Conservation (phyloP, 352 stramenopile species). For the Halophytophthora polymorphica region DNA sequence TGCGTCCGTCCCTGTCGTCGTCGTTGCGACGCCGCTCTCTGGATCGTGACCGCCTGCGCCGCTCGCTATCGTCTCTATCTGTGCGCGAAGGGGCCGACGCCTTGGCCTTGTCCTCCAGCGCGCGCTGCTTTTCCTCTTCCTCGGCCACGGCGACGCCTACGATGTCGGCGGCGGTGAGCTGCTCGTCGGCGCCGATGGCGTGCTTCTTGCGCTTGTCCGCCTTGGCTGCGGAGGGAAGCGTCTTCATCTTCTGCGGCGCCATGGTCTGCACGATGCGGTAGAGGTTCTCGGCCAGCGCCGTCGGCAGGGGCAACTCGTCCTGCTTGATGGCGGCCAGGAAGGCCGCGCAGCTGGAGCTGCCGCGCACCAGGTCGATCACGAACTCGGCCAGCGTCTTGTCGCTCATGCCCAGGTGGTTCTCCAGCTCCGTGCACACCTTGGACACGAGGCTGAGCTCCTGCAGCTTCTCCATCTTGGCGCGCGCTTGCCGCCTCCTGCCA, state of each 20-base stretch:
- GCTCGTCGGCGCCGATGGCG: slow-evolving; percentile 55
- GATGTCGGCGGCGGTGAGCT: slow-evolving; percentile 71
- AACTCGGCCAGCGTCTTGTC: slow-evolving; percentile 98
- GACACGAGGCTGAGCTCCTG: slow-evolving; percentile 86
- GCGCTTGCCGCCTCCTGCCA: slow-evolving; percentile 3
- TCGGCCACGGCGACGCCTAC: slow-evolving; percentile 30
- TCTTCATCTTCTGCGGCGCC: slow-evolving; percentile 53
- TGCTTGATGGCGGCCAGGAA: slow-evolving; percentile 64
- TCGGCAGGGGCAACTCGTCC: slow-evolving; percentile 59
- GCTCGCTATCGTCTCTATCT: slow-evolving; percentile 9
- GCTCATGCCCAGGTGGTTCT: slow-evolving; percentile 93
- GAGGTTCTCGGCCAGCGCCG: slow-evolving; percentile 66
- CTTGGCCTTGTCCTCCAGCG: slow-evolving; percentile 4
- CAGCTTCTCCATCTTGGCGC: slow-evolving; percentile 78
- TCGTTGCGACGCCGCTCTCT: slow-evolving; percentile 10
- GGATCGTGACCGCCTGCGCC: slow-evolving; percentile 12
- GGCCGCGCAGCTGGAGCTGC: slow-evolving; percentile 53
- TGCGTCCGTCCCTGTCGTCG: slow-evolving; percentile 21
- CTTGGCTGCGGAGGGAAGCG: slow-evolving; percentile 1
- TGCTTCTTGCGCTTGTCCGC: slow-evolving; percentile 25
- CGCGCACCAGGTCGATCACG: slow-evolving; percentile 89
- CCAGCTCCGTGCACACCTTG: slow-evolving; percentile 86
- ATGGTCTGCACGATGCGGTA: slow-evolving; percentile 83
- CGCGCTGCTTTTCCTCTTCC: slow-evolving; percentile 17
- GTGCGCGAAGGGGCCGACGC: not conserved